Base-by-base conservation (phyloP, 345 rosid species). In the Euphorbia peplus region DNA sequence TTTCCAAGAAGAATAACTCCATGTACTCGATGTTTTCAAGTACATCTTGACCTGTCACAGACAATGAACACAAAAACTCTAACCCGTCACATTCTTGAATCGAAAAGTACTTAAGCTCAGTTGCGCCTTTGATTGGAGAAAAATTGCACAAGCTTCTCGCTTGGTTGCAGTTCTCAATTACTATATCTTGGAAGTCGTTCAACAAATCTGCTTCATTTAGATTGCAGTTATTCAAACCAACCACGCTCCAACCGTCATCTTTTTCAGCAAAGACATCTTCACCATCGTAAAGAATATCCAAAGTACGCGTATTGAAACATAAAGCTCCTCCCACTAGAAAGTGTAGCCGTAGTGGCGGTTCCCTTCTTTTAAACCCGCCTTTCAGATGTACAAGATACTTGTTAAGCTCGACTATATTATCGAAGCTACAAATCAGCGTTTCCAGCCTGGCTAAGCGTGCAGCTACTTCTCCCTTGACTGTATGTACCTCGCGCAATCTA, bases 381-480 rank as follows among this genome's bases (percentile, higher is more conserved):
- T 24, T 6, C 58, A 21, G 4, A 53, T 0, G 41, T 16, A 0
- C 24, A 25, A 22, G 35, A 44, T 8, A 22, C 48, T 5, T 22
- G 0, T 1, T 60, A 48, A 37, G 32, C 0, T 12, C 28, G 22
- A 12, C 0, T 0, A 35, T 11, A 62, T 63, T 50, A 58, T 11
- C 5, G 1, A 68, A 72, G 3, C 13, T 16, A 22, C 68, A 70
- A 11, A 2, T 5, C 46, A 70, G 42, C 26, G 0, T 30, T 54
- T 71, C 68, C 68, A 63, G 7, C 28, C 22, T 48, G 35, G 16
- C 21, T 19, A 70, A 55, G 4, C 58, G 4, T 67, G 52, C 75
- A 25, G 64, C 28, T 18, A 76, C 80, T 4, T 61, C 14, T 55
- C 24, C 13, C 7, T 13, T 51, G 22, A 53, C 28, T 53, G 26